Conservation (phyloP, 345 rosid genomes). For the Eucalyptus tenuipes region DNA sequence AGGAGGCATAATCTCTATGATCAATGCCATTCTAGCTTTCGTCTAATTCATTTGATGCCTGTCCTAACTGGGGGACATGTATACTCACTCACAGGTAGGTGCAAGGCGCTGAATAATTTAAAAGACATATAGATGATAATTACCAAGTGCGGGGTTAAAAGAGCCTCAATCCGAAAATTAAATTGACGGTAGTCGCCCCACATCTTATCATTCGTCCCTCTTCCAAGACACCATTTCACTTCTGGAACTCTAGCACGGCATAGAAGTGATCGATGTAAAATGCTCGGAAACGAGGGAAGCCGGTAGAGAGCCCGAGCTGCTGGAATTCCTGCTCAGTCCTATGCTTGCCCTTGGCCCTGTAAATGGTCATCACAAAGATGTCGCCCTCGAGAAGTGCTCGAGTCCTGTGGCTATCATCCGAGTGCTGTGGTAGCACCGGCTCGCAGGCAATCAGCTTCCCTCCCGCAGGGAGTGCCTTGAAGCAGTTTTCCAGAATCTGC, state of each 20-base stretch:
- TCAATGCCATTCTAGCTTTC: not conserved
- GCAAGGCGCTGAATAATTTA: no score
- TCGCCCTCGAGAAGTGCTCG: slow-evolving; percentile 76
- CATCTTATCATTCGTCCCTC: not conserved
- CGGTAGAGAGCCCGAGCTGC: slow-evolving; percentile 50
- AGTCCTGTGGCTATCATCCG: slow-evolving; percentile 64
- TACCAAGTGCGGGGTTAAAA: not conserved
- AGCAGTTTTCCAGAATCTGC: slow-evolving; percentile 70
- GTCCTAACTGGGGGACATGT: not conserved
- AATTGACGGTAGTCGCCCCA: not conserved
- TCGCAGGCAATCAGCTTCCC: slow-evolving; percentile 85
- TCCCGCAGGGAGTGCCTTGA: slow-evolving; percentile 56
- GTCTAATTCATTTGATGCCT: not conserved
- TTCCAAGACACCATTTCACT: slow-evolving; percentile 7
- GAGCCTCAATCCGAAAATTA: not conserved
- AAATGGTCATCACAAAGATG: slow-evolving; percentile 74
- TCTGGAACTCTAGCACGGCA: slow-evolving; percentile 68
- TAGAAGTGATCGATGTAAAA: slow-evolving; percentile 48
- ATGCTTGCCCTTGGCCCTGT: slow-evolving; percentile 70
- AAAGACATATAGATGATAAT: not conserved
- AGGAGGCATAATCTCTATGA: not conserved
- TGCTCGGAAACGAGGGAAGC: slow-evolving; percentile 45
- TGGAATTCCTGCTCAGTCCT: slow-evolving; percentile 62
- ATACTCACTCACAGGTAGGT: no score
- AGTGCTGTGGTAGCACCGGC: slow-evolving; percentile 55